These are phyloP conservation scores for Fraxinus dipetala DNA, from an alignment of 305 asterid genomes.

Conservation along the genomic window DNA sequence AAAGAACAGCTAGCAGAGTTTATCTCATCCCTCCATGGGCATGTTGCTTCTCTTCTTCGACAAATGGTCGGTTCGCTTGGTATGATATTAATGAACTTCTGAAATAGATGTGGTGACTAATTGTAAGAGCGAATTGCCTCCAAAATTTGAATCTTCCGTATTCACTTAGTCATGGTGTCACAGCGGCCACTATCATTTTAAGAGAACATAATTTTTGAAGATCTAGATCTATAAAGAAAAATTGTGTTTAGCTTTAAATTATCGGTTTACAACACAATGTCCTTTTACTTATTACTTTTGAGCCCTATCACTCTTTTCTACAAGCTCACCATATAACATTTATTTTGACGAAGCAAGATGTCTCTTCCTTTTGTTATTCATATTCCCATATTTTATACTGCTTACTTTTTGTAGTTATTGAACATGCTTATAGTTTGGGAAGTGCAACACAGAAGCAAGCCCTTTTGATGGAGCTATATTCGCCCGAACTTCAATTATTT, in stretches of 20 bases:
- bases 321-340: not conserved
- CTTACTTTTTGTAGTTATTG: constrained; percentile 56
- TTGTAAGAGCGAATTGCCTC: not conserved
- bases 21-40: constrained; percentile 86
- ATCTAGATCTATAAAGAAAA: not conserved
- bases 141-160: not conserved
- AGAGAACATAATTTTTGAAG: not conserved
- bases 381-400: constrained; percentile 2
- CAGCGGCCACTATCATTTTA: not conserved
- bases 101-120: not conserved
- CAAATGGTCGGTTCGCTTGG: constrained; percentile 96
- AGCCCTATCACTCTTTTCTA: not conserved
- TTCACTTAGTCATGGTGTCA: not conserved
- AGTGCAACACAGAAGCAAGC: constrained; percentile 85
- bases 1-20: constrained; percentile 74
- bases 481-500: constrained; percentile 82
- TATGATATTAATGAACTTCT: constrained; percentile 30
- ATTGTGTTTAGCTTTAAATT: not conserved
- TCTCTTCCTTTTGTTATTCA: not conserved
- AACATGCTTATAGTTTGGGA: constrained; percentile 79
- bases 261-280: not conserved
- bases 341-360: not conserved
- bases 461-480: constrained; percentile 80
- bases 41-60: constrained; percentile 83
- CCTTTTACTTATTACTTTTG: not conserved